phyloP scores from a whole-genome alignment of 768 basidiomycete species.

The Cystofilobasidium macerans region DNA sequence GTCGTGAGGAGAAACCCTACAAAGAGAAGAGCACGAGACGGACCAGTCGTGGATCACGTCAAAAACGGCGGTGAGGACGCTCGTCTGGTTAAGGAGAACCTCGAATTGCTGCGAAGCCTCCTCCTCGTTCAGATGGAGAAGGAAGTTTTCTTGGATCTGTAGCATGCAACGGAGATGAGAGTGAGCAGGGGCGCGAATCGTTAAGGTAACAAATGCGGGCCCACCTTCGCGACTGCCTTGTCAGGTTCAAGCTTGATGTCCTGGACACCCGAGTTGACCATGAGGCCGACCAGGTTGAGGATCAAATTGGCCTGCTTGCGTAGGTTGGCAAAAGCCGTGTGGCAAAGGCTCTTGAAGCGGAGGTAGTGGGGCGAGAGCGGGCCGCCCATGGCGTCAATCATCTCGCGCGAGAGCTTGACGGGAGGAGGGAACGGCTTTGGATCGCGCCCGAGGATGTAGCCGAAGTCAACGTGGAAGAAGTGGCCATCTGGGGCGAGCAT shows the following conservation, averaged over 20 bases:
- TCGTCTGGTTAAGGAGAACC: conserved; percentile 81
- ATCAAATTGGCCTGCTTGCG: conserved; percentile 96
- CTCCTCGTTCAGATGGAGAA: conserved; percentile 85
- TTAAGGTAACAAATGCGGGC: conserved; percentile 3
- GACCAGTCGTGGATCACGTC: conserved; percentile 64
- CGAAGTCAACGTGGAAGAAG: conserved; percentile 99
- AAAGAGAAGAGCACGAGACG: background rate
- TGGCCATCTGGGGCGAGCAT: conserved; percentile 88
- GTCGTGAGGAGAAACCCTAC: too few species aligned
- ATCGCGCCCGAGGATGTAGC: conserved; percentile 93
- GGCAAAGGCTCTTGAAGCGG: conserved; percentile 90
- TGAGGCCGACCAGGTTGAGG: conserved; percentile 85
- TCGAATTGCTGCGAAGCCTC: conserved; percentile 97
- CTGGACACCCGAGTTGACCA: conserved; percentile 95
- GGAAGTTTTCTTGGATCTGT: conserved; percentile 92
- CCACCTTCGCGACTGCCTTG: conserved; percentile 44
- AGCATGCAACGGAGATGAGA: background rate
- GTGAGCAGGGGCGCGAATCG: background rate
- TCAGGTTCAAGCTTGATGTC: conserved; percentile 70
- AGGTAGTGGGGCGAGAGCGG: conserved; percentile 87
- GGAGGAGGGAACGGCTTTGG: conserved; percentile 96
- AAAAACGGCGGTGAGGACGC: conserved; percentile 81
- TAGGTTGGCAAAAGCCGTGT: conserved; percentile 93
- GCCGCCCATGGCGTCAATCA: conserved; percentile 99
- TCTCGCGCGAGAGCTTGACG: conserved; percentile 97